Evolutionary conservation across 441 rosid genomes (phyloP).

Genomic region (Dalechampia spathulata): DNA sequence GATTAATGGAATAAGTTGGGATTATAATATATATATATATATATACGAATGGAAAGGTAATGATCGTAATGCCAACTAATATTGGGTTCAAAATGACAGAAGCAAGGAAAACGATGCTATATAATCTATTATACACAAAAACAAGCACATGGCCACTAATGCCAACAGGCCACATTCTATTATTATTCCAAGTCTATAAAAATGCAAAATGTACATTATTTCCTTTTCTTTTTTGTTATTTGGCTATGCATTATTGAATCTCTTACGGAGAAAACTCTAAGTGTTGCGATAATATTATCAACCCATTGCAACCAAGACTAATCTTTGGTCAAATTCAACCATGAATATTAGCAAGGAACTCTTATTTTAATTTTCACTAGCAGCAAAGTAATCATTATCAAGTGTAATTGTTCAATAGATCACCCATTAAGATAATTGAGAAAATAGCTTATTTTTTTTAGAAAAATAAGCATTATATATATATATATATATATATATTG

Average conservation of each 20-base stretch:
- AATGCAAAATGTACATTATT: not conserved
- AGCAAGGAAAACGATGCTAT: not conserved
- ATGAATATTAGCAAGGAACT: too few species aligned
- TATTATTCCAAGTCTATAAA: not conserved
- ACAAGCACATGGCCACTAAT: slow-evolving; percentile 6
- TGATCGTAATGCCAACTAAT: not conserved
- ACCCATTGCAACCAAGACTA: too few species aligned
- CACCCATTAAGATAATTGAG: too few species aligned
- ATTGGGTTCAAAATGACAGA: not conserved
- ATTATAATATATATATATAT: not conserved
- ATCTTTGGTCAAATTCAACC: too few species aligned
- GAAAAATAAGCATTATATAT: too few species aligned
- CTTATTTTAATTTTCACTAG: too few species aligned
- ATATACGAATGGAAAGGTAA: not conserved
- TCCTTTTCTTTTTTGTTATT: not conserved
- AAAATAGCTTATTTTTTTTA: too few species aligned
- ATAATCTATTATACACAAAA: not conserved
- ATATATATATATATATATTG: too few species aligned
- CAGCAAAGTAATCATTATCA: too few species aligned
- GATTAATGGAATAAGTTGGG: not conserved
- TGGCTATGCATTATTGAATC: not conserved
- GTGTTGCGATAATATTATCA: too few species aligned
- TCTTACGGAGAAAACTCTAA: not conserved
- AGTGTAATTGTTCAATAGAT: too few species aligned
- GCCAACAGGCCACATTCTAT: not conserved